Conservation (phyloP, 495 filamentous ascomycete genomes). For the Hypoxylon lienhwacheense region DNA sequence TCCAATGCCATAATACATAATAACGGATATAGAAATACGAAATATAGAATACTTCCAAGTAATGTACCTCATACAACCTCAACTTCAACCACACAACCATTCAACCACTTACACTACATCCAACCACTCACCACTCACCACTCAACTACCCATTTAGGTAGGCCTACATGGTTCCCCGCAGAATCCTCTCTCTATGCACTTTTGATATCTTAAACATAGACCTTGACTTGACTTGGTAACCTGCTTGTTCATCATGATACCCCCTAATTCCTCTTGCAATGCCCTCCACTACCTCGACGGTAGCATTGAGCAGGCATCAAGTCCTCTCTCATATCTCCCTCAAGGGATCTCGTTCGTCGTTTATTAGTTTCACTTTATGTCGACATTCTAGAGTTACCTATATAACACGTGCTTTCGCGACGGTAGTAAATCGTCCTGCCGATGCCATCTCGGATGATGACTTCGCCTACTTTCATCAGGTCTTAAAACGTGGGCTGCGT, state of each 20-base stretch:
- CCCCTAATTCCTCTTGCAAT: slow-evolving; percentile 12
- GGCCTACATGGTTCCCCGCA: no score
- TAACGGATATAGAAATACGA: no score
- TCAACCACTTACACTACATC: no score
- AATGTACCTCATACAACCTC: no score
- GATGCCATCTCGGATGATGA: not conserved
- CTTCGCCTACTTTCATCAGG: slow-evolving; percentile 3
- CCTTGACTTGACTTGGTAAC: not conserved
- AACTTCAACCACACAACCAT: no score
- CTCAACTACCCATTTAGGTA: no score
- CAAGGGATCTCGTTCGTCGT: slow-evolving; percentile 24
- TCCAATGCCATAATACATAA: no score
- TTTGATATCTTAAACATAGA: not conserved
- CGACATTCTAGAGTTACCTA: slow-evolving; percentile 8
- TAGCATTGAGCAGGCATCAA: slow-evolving; percentile 10
- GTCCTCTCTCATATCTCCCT: slow-evolving; percentile 15
- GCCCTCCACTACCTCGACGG: slow-evolving; percentile 11
- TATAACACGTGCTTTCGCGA: slow-evolving; percentile 2
- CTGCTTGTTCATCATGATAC: slow-evolving; percentile 4
- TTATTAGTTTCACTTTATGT: slow-evolving; percentile 23
- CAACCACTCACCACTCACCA: no score
- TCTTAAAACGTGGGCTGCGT: not conserved
- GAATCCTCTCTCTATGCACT: no score
- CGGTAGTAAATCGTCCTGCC: not conserved
- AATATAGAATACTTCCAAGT: no score